Evolutionary conservation across 805 yeast genomes (phyloP).

Genomic region (Saccharomycopsis capsularis): DNA sequence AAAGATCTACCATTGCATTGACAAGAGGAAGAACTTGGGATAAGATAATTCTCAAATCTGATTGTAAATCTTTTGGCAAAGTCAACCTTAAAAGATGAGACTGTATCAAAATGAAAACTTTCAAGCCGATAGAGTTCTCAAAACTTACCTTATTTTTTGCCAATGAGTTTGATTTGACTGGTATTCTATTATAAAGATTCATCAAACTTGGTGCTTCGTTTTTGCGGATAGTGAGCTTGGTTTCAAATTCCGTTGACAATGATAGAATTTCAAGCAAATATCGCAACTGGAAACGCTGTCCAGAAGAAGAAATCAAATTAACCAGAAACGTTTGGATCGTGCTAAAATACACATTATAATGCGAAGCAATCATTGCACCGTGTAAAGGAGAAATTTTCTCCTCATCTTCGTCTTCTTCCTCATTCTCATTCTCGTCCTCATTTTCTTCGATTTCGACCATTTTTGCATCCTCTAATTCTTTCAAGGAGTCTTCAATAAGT

Average conservation of each 20-base stretch:
- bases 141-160: conserved; percentile 21
- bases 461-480: conserved; percentile 53
- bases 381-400: conserved; percentile 52
- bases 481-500: conserved; percentile 61
- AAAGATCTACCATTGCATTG: conserved; percentile 63
- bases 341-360: conserved; percentile 55
- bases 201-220: conserved; percentile 47
- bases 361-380: conserved; percentile 69
- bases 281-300: conserved; percentile 49
- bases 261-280: conserved; percentile 60
- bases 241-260: conserved; percentile 68
- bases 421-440: conserved; percentile 32
- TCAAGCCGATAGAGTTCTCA: conserved; percentile 26
- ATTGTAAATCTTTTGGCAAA: conserved; percentile 53
- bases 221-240: conserved; percentile 47
- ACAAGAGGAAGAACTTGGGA: conserved; percentile 43
- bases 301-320: conserved; percentile 33
- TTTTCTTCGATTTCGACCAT: conserved; percentile 52
- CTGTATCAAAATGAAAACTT: conserved; percentile 65
- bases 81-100: conserved; percentile 67
- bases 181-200: conserved; percentile 51
- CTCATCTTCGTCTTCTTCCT: conserved; percentile 29
- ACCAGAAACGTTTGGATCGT: conserved; percentile 57
- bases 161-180: conserved; percentile 42
- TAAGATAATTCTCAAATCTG: conserved; percentile 52